phyloP scores from a whole-genome alignment of 1,139 yeast genomes.

The Ashbya aceris region DNA sequence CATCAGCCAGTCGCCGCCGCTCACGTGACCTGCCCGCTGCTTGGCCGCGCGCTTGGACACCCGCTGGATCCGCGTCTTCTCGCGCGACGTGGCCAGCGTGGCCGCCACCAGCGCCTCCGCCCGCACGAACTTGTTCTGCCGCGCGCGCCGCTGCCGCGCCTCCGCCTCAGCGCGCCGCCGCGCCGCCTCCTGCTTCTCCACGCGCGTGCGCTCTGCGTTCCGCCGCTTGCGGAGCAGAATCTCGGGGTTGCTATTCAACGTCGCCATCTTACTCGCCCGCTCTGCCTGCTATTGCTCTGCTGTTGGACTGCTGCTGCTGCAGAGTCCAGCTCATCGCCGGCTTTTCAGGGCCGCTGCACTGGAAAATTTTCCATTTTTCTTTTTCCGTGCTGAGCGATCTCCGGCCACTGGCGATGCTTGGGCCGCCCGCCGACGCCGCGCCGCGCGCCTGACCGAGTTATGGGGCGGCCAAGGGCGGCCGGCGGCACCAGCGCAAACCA shows the following conservation, averaged over 20 bases:
- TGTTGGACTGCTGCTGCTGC: background rate
- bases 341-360: background rate
- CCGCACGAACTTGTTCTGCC: conserved; percentile 49
- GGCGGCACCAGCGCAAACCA: background rate
- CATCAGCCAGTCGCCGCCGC: conserved; percentile 23
- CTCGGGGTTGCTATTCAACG: conserved; percentile 63
- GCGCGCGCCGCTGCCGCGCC: conserved; percentile 35
- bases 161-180: conserved; percentile 37
- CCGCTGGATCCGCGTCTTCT: conserved; percentile 56
- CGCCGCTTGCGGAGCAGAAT: conserved; percentile 67
- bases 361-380: conserved; percentile 1
- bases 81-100: conserved; percentile 55
- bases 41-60: conserved; percentile 41
- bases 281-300: conserved; percentile 4
- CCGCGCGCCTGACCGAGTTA: too few relatives aligned
- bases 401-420: background rate
- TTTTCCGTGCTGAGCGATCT: background rate
- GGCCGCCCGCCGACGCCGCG: background rate
- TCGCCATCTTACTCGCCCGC: conserved; percentile 24
- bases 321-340: background rate
- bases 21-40: conserved; percentile 19
- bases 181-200: conserved; percentile 48
- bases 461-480: background rate
- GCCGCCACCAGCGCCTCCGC: conserved; percentile 66
- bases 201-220: conserved; percentile 60